A percentile compares a stretch with the other conserved stretches of the same genome.
Conservation (phyloP, 768 basidiomycete genomes). For the Hortiboletus campestris region DNA sequence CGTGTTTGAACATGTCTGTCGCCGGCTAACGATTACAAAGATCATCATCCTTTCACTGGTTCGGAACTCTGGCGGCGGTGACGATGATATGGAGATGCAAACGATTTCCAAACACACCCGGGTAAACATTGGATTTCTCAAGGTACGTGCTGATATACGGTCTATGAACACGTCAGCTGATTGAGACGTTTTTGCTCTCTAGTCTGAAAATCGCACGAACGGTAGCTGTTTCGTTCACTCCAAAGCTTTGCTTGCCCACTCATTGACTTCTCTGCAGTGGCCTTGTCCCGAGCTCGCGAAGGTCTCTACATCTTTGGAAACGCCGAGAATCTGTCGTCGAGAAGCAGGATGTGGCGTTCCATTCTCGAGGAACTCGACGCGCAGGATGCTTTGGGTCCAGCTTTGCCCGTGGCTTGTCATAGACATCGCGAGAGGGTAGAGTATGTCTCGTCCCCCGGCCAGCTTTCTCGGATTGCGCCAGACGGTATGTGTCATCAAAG, state of each 20-base stretch:
- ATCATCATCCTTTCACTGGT: conserved; percentile 75
- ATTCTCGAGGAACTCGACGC: conserved; percentile 57
- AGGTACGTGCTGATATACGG: conserved; percentile 38
- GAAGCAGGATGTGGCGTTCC: conserved; percentile 55
- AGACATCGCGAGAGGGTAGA: conserved; percentile 47
- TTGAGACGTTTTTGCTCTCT: neutral
- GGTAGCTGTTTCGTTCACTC: conserved; percentile 26
- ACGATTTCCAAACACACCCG: conserved; percentile 13
- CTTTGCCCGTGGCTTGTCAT: conserved; percentile 56
- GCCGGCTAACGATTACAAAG: conserved; percentile 25
- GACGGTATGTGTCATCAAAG: conserved; percentile 41
- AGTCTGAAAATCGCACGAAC: conserved; percentile 59
- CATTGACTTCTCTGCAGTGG: conserved; percentile 41
- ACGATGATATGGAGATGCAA: conserved; percentile 30
- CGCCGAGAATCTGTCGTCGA: conserved; percentile 48
- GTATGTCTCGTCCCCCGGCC: conserved; percentile 48
- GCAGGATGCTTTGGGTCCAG: conserved; percentile 45
- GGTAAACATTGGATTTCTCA: conserved; percentile 68
- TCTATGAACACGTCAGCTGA: neutral
- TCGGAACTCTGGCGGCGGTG: conserved; percentile 58
- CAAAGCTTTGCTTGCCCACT: neutral
- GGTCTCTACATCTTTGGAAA: conserved; percentile 77
- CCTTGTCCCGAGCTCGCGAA: conserved; percentile 70
- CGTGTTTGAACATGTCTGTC: neutral
- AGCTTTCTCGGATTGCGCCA: conserved; percentile 50